Percentiles rank a stretch among this genome's conserved stretches.
phyloP scores from a whole-genome alignment of 192 early-diverging fungal genomes.

The Neocallimastix lanati region DNA sequence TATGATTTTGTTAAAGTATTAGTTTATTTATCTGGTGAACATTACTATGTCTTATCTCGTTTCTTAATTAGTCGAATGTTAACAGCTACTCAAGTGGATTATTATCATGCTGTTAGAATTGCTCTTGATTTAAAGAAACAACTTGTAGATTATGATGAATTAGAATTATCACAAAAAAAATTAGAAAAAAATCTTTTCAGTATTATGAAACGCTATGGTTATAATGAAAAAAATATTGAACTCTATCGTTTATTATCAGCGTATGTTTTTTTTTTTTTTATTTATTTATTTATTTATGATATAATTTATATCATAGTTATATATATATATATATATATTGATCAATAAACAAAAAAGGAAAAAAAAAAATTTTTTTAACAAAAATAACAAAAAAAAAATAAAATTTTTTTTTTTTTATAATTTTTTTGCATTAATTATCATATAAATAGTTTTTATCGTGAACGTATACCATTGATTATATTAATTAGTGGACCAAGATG shows the following conservation, averaged over 20 bases:
- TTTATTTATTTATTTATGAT: no score
- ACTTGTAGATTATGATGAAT: not conserved
- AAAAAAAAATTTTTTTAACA: no score
- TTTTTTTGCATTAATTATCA: no score
- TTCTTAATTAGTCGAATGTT: not conserved
- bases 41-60: not conserved
- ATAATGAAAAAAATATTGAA: not conserved
- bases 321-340: no score
- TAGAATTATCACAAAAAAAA: not conserved
- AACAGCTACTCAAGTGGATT: not conserved
- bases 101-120: not conserved
- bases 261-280: not conserved
- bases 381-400: no score
- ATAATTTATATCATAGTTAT: no score
- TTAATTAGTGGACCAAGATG: not conserved
- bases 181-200: not conserved
- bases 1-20: not conserved
- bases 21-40: not conserved
- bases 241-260: not conserved
- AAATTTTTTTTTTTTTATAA: no score
- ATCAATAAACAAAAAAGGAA: no score
- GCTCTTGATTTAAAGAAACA: not conserved
- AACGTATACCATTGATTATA: not conserved
- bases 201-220: not conserved
- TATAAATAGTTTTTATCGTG: not conserved